These are phyloP conservation scores for Suillus tomentosus DNA, from an alignment of 768 basidiomycete genomes.

Conservation along the genomic window DNA sequence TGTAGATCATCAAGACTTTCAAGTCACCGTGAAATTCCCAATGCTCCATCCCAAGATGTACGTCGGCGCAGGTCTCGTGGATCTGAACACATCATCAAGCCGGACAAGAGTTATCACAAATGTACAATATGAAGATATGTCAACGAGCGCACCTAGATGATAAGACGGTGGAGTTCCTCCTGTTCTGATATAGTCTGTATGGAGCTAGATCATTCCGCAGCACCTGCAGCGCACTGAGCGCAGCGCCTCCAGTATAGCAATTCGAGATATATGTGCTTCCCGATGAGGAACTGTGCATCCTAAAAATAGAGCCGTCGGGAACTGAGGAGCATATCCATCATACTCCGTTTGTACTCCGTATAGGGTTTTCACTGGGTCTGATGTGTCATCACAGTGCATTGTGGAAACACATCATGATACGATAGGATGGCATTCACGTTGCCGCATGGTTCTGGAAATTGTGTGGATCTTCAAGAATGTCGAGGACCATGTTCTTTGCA, in stretches of 20 bases:
- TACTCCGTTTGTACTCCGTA: too few relatives aligned
- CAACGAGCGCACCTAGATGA: slow-evolving; percentile 73
- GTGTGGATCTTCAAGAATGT: too few relatives aligned
- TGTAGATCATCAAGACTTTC: slow-evolving; percentile 79
- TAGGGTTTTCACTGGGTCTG: too few relatives aligned
- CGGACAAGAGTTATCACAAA: slow-evolving; percentile 34
- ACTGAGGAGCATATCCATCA: slow-evolving; percentile 5
- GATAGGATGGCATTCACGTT: too few relatives aligned
- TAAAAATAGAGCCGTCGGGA: slow-evolving; percentile 37
- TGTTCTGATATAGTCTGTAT: slow-evolving; percentile 62
- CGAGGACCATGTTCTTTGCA: too few relatives aligned
- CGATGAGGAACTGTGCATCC: slow-evolving; percentile 86
- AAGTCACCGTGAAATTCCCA: slow-evolving; percentile 74
- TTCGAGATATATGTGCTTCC: slow-evolving; percentile 54
- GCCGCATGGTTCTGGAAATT: too few relatives aligned
- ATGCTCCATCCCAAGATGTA: slow-evolving; percentile 88
- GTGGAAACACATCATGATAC: too few relatives aligned
- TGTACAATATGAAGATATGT: slow-evolving; percentile 17
- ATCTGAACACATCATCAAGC: slow-evolving; percentile 92
- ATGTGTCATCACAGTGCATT: too few relatives aligned
- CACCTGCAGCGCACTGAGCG: too few relatives aligned
- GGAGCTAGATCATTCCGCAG: slow-evolving; percentile 89
- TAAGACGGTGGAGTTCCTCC: slow-evolving; percentile 77
- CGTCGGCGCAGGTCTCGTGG: slow-evolving; percentile 78
- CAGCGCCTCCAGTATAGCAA: neutral